Conservation (phyloP, 2,329 filamentous ascomycete species). For the Stagonosporopsis tanaceti region DNA sequence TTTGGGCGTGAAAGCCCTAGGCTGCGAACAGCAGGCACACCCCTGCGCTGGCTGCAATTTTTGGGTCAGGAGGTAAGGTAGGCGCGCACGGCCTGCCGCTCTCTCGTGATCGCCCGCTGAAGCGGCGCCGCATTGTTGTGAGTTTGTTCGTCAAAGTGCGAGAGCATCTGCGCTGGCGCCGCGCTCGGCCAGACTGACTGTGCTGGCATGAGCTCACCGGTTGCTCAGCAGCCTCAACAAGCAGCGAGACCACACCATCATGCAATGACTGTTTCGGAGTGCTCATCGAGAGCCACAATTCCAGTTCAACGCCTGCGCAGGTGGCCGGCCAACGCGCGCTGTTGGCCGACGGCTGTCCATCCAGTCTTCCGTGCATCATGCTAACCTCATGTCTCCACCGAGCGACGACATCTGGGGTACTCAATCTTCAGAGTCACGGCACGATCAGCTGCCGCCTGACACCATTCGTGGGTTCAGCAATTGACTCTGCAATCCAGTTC, state of each 20-base stretch:
- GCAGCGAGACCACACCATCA: slow-evolving; percentile 2
- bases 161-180: slow-evolving; percentile 9
- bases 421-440: slow-evolving; percentile 23
- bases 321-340: slow-evolving; percentile 4
- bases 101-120: slow-evolving; percentile 40
- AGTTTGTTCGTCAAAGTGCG: slow-evolving; percentile 22
- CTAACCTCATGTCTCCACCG: slow-evolving; percentile 27
- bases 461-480: slow-evolving; percentile 23
- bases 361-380: slow-evolving; percentile 22
- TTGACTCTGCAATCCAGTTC: not conserved
- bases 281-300: slow-evolving; percentile 2
- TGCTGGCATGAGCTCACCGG: slow-evolving; percentile 19
- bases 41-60: slow-evolving; percentile 38
- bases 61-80: slow-evolving; percentile 47
- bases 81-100: slow-evolving; percentile 38
- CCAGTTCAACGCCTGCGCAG: slow-evolving; percentile 2
- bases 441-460: slow-evolving; percentile 20
- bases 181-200: slow-evolving; percentile 3
- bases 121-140: slow-evolving; percentile 18
- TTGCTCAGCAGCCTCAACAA: slow-evolving; percentile 1
- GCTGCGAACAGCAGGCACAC: slow-evolving; percentile 23
- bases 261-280: slow-evolving; percentile 11
- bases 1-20: slow-evolving; percentile 33
- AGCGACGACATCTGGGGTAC: slow-evolving; percentile 29
- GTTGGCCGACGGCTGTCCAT: slow-evolving; percentile 29